A percentile compares a stretch with the other conserved stretches of the same genome.
phyloP scores from a whole-genome alignment of 73 alveolate genomes.

The Paramecium sexaurelia region DNA sequence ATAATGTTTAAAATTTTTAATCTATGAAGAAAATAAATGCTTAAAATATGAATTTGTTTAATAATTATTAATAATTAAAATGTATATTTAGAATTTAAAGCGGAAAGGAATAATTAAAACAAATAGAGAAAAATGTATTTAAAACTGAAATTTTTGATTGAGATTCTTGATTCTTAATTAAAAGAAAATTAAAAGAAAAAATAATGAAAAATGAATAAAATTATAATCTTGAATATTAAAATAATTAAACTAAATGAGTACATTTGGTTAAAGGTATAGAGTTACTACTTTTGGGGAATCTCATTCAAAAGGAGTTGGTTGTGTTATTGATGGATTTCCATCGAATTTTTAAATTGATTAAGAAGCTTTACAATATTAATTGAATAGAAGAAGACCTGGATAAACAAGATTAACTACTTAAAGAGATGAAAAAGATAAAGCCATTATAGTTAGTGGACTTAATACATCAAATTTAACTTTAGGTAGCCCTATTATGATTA shows the following conservation, averaged over 20 bases:
- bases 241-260: slow-evolving; percentile 69
- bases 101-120: too few species aligned
- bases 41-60: too few species aligned
- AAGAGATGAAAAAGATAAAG: slow-evolving; percentile 77
- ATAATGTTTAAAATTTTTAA: too few species aligned
- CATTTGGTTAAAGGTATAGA: slow-evolving; percentile 69
- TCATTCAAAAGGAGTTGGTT: slow-evolving; percentile 85
- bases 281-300: slow-evolving; percentile 91
- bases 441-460: slow-evolving; percentile 70
- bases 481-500: slow-evolving; percentile 43
- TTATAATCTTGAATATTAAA: not conserved
- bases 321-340: slow-evolving; percentile 88
- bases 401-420: slow-evolving; percentile 81
- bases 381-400: slow-evolving; percentile 90
- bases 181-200: too few species aligned
- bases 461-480: slow-evolving; percentile 17
- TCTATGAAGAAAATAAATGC: too few species aligned
- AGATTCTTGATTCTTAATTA: too few species aligned
- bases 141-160: not conserved
- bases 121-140: not conserved
- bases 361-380: slow-evolving; percentile 74
- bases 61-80: too few species aligned
- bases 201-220: not conserved
- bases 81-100: too few species aligned
- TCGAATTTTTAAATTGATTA: slow-evolving; percentile 31